Percentiles rank a stretch among this genome's conserved stretches.
phyloP scores from a whole-genome alignment of 116 monocot species.

The Papilionanthe hybrid region DNA sequence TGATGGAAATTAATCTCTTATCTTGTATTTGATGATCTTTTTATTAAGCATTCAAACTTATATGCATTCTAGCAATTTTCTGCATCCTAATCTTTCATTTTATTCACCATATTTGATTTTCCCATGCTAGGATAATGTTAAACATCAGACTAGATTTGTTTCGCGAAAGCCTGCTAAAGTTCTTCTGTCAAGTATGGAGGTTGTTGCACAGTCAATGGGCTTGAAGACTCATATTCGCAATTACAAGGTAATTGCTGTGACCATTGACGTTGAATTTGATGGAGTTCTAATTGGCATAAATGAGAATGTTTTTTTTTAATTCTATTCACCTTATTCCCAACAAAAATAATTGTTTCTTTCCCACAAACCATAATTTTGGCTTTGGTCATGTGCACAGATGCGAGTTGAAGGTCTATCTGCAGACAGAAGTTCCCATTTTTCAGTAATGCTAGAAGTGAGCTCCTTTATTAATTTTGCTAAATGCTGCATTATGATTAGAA shows the following conservation, averaged over 20 bases:
- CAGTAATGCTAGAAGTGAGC: slow-evolving; percentile 77
- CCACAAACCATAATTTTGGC: not conserved
- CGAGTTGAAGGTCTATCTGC: slow-evolving; percentile 77
- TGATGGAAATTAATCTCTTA: not conserved
- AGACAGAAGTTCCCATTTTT: slow-evolving; percentile 61
- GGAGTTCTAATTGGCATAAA: not conserved
- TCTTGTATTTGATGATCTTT: not conserved
- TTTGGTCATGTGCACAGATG: slow-evolving; percentile 50
- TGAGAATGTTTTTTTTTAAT: not conserved
- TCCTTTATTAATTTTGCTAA: not conserved
- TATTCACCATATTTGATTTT: not conserved
- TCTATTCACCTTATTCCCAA: not conserved
- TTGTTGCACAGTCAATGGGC: slow-evolving; percentile 98
- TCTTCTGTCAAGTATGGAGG: slow-evolving; percentile 84
- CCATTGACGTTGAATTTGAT: not conserved
- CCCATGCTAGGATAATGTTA: slow-evolving; percentile 47
- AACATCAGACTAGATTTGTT: slow-evolving; percentile 69
- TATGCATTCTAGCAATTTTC: not conserved
- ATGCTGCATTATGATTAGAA: not conserved
- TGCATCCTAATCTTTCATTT: not conserved
- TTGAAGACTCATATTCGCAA: slow-evolving; percentile 98
- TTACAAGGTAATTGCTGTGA: slow-evolving; percentile 61
- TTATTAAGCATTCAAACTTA: not conserved
- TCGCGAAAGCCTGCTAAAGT: slow-evolving; percentile 80
- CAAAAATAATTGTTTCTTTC: not conserved